Evolutionary conservation across 345 rosid genomes (phyloP).

Genomic region (Eucalyptus guilfoylei): DNA sequence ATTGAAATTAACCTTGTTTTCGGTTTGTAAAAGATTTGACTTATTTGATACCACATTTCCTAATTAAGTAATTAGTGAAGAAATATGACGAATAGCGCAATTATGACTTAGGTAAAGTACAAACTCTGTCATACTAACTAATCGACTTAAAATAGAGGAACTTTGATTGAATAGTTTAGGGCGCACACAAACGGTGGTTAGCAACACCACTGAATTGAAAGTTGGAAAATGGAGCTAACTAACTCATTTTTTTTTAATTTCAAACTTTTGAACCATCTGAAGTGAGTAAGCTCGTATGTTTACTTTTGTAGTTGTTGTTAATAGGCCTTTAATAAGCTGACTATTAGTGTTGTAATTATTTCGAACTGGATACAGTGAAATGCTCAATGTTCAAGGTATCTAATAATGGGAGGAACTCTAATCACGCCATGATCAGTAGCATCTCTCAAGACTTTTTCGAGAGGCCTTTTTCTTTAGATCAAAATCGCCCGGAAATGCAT

Average conservation of each 20-base stretch:
- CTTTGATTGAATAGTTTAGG: accelerated
- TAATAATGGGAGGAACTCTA: not conserved
- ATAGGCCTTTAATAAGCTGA: not conserved
- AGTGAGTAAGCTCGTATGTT: not conserved
- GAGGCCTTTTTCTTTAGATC: not conserved
- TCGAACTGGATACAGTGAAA: not conserved
- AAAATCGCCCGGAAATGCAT: not conserved
- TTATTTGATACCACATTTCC: not conserved
- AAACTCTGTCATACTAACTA: not conserved
- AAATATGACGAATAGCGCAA: not conserved
- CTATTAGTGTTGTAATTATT: not conserved
- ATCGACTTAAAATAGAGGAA: not conserved
- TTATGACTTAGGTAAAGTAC: not conserved
- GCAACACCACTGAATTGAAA: not conserved
- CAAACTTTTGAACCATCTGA: not conserved
- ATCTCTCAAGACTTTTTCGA: not conserved
- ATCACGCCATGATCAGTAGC: not conserved
- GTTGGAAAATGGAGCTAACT: not conserved
- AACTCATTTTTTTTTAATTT: not conserved
- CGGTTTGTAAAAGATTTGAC: not conserved
- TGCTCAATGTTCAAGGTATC: not conserved
- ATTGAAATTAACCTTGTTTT: not conserved
- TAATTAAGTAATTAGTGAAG: not conserved
- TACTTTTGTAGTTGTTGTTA: not conserved
- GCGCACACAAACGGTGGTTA: not conserved